Evolutionary conservation across 495 filamentous ascomycete genomes (phyloP), one percentile per base, ranked within the genome.

Genomic region (Hapsidospora chrysogenum): DNA sequence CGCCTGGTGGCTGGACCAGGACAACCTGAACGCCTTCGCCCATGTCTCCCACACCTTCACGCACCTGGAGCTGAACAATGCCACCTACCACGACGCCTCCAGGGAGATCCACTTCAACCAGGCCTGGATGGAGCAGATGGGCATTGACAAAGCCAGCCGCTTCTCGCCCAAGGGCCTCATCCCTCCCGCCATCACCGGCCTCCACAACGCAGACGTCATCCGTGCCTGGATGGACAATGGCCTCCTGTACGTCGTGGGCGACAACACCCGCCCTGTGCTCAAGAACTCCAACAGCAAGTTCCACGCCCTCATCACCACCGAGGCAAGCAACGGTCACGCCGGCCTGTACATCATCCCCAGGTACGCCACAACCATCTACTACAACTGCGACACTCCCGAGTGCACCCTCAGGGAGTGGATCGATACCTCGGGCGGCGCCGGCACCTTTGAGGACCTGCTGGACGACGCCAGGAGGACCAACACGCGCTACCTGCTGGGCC

Each of bases 151-250:
- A 11, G 58, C 58, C 9, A 41, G 27, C 10, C 43, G 57, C 36
- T 74, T 60, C 38, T 70, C 63, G 11, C 40, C 48, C 15, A 57
- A 56, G 20, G 72, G 73, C 17, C 60, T 78, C 35, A 70, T 76
- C 41, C 73, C 72, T 8, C 73, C 72, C 0, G 70, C 66, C 37
- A 78, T 78, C 36, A 76, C 73, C 1, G 73, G 73, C 29, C 40
- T 76, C 8, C 71, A 75, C 54, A 78, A 78, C 49, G 73, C 66
- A 10, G 73, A 78, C 48, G 70, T 65, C 19, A 56, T 78, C 11
- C 48, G 48, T 19, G 73, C 71, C 11, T 78, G 68, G 67, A 53
- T 49, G 39, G 68, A 72, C 23, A 67, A 68, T 38, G 69, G 68
- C 15, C 71, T 76, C 39, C 52, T 45, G 23, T 66, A 72, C 53